Base-by-base conservation (phyloP, 2,329 filamentous ascomycete species). In the Blastomyces emzantsi region DNA sequence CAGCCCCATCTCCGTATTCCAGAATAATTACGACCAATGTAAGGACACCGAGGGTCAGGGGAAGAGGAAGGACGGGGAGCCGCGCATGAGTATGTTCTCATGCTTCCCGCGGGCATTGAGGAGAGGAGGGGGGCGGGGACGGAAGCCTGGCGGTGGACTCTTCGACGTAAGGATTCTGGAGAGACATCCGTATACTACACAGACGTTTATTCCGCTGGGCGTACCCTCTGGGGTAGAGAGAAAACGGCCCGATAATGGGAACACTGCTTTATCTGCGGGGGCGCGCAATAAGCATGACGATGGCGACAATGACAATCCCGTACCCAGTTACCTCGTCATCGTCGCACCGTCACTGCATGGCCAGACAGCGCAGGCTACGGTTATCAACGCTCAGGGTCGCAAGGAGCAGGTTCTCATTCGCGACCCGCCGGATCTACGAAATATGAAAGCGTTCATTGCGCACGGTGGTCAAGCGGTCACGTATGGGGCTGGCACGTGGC, bases 401-500 rank as follows among this genome's bases (percentile, higher is more conserved):
- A 57, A 45, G 36, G 68, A 65, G 19, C 78, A 76, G 1, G 65
- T 73, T 19, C 65, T 67, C 0, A 78, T 83, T 64, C 77, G 65
- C 69, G 61, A 81, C 72, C 69, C 90, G 22, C 93, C 94, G 0
- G 91, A 97, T 74, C 72, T 96, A 51, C 73, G 75, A 28, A 81
- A 83, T 9, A 70, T 96, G 49, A 83, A 81, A 68, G 93, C 92
- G 0, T 99, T 97, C 73, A 77, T 95, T 62, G 92, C 90, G 1
- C 84, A 82, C 60, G 87, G 86, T 2, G 82, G 83, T 30, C 91
- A 96, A 78, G 92, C 91, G 13, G 90, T 99, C 17, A 97, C 92
- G 2, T 99, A 97, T 74, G 91, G 85, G 1, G 87, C 90, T 1
- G 94, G 91, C 5, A 97, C 92, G 62, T 99, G 88, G 93, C 94